Base-by-base conservation (phyloP, 1,284 basidiomycete genomes). In the Ceraceosorus guamensis region DNA sequence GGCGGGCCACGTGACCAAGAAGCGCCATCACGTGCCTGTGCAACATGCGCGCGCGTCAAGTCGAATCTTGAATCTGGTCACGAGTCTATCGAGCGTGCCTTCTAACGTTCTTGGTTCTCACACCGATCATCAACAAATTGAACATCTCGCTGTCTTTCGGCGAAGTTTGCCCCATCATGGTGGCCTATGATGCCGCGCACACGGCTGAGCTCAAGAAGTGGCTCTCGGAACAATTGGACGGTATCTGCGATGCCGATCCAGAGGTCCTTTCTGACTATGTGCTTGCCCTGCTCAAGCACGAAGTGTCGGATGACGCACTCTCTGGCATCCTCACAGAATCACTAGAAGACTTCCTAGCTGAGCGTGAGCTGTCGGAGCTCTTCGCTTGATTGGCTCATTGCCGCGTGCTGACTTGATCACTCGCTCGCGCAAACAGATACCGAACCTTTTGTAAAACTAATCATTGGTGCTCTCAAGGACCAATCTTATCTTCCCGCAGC, bases 211-310 rank as follows among this genome's bases (percentile, higher is more conserved):
- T 71, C 51, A 71, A 71, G 56, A 55, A 63, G 4, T 71, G 70
- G 70, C 66, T 71, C 50, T 62, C 68, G 30, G 53, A 68, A 1
- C 66, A 68, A 55, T 62, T 71, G n/a, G 68, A 60, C 48, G 67
- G 67, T 33, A 71, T 70, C 81, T 95, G 90, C 75, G 92, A 97
- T 77, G 92, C 92, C 53, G 92, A 96, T 76, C 91, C 92, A 30
- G 85, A 87, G 35, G 90, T 92, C 18, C 84, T 97, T 51, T 87
- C 89, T 11, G 91, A 96, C 76, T 97, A 96, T 76, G 87, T 96
- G 66, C 83, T 95, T 50, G 92, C 92, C n/a, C 80, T 97, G 52
- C 80, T 96, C 56, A 91, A 91, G 75, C 89, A 93, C 77, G 89
- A 90, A 78, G 85, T 85, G 8, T 81, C 86, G 4, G 88, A 91